Conservation (phyloP, 192 early-diverging fungal species). For the Chytriomyces confervae region DNA sequence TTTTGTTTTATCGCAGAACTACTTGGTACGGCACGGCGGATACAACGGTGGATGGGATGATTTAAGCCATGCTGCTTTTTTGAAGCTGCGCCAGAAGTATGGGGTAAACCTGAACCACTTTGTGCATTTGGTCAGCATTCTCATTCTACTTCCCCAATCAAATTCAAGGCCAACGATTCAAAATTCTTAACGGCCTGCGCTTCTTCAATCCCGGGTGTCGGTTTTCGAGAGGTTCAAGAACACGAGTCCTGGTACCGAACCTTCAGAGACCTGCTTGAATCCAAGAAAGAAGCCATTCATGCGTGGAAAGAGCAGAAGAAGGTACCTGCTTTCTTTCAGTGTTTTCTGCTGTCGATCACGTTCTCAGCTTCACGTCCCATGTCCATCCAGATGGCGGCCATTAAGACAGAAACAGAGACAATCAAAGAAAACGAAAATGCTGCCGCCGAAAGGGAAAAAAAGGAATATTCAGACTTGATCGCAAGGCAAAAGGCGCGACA, state of each 20-base stretch:
- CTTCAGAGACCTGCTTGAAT: slow-evolving; percentile 17
- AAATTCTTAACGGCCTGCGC: slow-evolving; percentile 27
- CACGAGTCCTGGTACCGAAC: slow-evolving; percentile 36
- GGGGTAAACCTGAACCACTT: slow-evolving; percentile 19
- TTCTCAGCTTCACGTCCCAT: background rate
- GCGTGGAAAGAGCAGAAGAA: slow-evolving; percentile 29
- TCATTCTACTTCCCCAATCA: background rate
- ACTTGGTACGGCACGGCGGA: slow-evolving; percentile 38
- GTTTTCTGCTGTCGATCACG: background rate
- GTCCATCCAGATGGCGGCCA: slow-evolving; percentile 1
- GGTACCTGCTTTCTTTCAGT: background rate
- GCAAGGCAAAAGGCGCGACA: slow-evolving; percentile 9
- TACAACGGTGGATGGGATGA: slow-evolving; percentile 53
- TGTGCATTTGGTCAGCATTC: background rate
- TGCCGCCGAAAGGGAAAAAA: background rate
- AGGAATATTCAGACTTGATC: background rate
- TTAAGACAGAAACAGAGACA: background rate
- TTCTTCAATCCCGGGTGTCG: slow-evolving; percentile 29
- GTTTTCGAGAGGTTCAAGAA: slow-evolving; percentile 17
- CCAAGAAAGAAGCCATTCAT: slow-evolving; percentile 29
- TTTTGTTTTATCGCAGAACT: slow-evolving; percentile 27
- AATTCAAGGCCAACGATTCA: slow-evolving; percentile 24
- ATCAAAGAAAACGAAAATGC: background rate
- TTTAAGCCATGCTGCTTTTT: slow-evolving; percentile 41
- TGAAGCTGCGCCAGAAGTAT: slow-evolving; percentile 42